Percentiles rank a stretch among this genome's conserved stretches.
Evolutionary conservation across 2,329 filamentous ascomycete species (phyloP).

Genomic region (Venturia aucupariae): DNA sequence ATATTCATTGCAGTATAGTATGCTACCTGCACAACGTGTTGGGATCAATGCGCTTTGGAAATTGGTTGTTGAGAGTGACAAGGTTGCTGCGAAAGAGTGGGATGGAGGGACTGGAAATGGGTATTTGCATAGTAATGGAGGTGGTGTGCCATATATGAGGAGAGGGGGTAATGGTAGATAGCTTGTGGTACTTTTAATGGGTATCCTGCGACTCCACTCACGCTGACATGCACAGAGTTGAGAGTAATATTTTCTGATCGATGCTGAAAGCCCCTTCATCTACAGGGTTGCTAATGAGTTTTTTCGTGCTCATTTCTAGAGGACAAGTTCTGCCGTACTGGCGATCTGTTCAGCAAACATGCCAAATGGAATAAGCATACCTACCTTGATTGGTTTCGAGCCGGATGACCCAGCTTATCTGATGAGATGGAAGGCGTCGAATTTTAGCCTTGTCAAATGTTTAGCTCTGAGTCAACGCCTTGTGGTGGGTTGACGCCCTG

Average conservation of each 20-base stretch:
- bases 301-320: too few relatives aligned
- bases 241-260: too few relatives aligned
- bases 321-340: too few relatives aligned
- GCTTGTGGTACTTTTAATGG: too few relatives aligned
- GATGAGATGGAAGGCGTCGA: not conserved
- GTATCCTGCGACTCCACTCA: too few relatives aligned
- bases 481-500: not conserved
- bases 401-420: not conserved
- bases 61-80: slow-evolving; percentile 35
- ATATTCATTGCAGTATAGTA: slow-evolving; percentile 95
- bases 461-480: too few relatives aligned
- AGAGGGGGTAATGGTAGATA: slow-evolving; percentile 2
- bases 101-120: slow-evolving; percentile 3
- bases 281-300: too few relatives aligned
- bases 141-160: not conserved
- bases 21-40: slow-evolving; percentile 76
- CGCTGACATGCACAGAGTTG: too few relatives aligned
- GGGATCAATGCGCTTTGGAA: slow-evolving; percentile 82
- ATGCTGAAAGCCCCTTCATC: too few relatives aligned
- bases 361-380: not conserved
- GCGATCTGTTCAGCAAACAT: too few relatives aligned
- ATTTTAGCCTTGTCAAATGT: not conserved
- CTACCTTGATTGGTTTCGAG: too few relatives aligned
- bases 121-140: not conserved
- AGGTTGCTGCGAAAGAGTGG: not conserved